A percentile compares a stretch with the other conserved stretches of the same genome.
phyloP scores from a whole-genome alignment of 2,329 filamentous ascomycete genomes.

The Fusarium tjaetaba region DNA sequence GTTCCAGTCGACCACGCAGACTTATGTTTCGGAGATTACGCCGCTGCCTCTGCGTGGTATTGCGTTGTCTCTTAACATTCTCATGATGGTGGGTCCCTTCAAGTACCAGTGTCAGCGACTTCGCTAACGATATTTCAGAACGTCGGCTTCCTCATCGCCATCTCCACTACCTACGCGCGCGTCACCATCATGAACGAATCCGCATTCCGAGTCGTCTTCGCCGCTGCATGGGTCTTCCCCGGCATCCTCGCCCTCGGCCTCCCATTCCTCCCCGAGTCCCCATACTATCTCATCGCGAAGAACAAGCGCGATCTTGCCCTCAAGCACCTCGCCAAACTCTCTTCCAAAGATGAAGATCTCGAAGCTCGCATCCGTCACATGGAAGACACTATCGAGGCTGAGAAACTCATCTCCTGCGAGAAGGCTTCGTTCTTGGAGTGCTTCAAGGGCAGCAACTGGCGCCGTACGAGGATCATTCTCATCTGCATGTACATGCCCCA shows the following conservation, averaged over 20 bases:
- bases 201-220: slow-evolving; percentile 5
- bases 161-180: background rate
- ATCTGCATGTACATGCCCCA: slow-evolving; percentile 25
- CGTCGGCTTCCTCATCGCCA: background rate
- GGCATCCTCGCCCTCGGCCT: slow-evolving; percentile 12
- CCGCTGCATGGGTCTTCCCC: slow-evolving; percentile 8
- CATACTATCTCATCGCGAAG: slow-evolving; percentile 19
- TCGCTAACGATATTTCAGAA: background rate
- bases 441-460: slow-evolving; percentile 18
- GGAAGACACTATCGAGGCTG: background rate
- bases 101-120: accelerated
- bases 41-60: slow-evolving; percentile 3
- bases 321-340: background rate
- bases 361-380: background rate
- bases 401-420: background rate
- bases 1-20: slow-evolving; percentile 13
- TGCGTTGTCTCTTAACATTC: background rate
- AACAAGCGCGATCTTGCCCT: background rate
- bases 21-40: slow-evolving; percentile 7
- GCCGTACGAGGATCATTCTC: slow-evolving; percentile 14
- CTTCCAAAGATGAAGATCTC: background rate
- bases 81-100: background rate
- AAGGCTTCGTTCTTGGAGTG: slow-evolving; percentile 14
- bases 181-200: slow-evolving; percentile 3
- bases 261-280: slow-evolving; percentile 18